phyloP scores from a whole-genome alignment of 179 eudicot species.

The Silene coronaria region DNA sequence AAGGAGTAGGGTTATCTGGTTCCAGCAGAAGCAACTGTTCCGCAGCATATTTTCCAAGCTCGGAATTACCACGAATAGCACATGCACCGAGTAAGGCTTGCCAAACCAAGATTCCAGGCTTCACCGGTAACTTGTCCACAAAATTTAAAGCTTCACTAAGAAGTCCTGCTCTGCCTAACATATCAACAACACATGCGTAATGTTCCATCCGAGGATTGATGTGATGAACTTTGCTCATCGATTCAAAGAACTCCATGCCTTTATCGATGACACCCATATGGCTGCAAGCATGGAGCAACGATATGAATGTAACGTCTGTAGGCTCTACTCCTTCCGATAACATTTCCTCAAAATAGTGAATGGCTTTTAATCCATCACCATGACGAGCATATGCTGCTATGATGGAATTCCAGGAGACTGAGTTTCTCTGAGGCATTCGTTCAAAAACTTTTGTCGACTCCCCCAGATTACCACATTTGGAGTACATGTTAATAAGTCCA shows the following conservation, averaged over 20 bases:
- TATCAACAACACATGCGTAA: conserved; percentile 77
- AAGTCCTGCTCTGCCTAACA: conserved; percentile 79
- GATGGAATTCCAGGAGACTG: conserved; percentile 76
- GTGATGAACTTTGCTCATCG: conserved; percentile 47
- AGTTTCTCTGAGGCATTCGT: conserved; percentile 48
- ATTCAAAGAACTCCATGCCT: conserved; percentile 66
- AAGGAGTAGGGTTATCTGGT: conserved; percentile 58
- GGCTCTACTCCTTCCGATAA: conserved; percentile 45
- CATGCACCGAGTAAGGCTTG: conserved; percentile 80
- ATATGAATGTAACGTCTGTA: conserved; percentile 79
- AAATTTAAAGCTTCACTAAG: conserved; percentile 56
- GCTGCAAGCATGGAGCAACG: conserved; percentile 86
- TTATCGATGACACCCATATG: conserved; percentile 66
- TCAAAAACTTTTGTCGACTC: conserved; percentile 50
- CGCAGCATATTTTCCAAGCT: conserved; percentile 69
- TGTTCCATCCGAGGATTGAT: conserved; percentile 80
- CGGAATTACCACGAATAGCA: conserved; percentile 52
- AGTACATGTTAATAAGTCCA: conserved; percentile 85
- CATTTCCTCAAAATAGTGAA: conserved; percentile 59
- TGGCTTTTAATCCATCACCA: conserved; percentile 62
- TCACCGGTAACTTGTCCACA: conserved; percentile 46
- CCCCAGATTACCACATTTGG: conserved; percentile 69
- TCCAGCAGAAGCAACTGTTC: conserved; percentile 41
- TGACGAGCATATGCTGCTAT: conserved; percentile 91
- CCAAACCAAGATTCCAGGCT: conserved; percentile 64